Percentiles rank a stretch among this genome's conserved stretches.
These are phyloP conservation scores for Rhynchospora tenuis DNA, from an alignment of 176 grass and related monocot species.

Conservation along the genomic window DNA sequence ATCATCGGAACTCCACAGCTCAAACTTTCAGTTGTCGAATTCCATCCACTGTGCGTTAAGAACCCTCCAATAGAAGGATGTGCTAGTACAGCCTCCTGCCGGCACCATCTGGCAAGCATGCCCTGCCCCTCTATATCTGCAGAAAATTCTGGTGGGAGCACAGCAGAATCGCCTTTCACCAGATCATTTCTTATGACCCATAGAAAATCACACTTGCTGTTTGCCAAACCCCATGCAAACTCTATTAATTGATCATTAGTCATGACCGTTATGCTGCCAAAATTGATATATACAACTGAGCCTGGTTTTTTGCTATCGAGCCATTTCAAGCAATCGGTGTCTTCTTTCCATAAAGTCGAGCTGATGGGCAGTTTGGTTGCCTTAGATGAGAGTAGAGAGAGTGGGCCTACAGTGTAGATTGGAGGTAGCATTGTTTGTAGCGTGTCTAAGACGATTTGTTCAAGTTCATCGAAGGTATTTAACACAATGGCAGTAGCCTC, in stretches of 20 bases:
- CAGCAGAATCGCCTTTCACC: conserved; percentile 42
- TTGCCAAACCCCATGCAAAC: conserved; percentile 67
- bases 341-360: conserved; percentile 58
- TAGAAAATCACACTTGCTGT: conserved; percentile 39
- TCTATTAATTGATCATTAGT: conserved; percentile 34
- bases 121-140: conserved; percentile 24
- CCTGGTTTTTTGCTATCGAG: conserved; percentile 31
- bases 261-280: conserved; percentile 60
- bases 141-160: conserved; percentile 38
- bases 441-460: conserved; percentile 32
- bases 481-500: conserved; percentile 44
- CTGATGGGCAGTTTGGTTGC: conserved; percentile 14
- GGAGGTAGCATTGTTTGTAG: conserved; percentile 38
- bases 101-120: conserved; percentile 47
- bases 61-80: conserved; percentile 45
- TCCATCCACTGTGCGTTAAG: conserved; percentile 75
- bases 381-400: conserved; percentile 22
- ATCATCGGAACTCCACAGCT: conserved; percentile 51
- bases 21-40: conserved; percentile 54
- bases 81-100: conserved; percentile 37
- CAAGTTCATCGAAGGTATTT: conserved; percentile 61
- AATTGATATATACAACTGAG: conserved; percentile 80
- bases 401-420: conserved; percentile 44
- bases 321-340: conserved; percentile 47
- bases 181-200: conserved; percentile 59